phyloP scores from a whole-genome alignment of 2,329 filamentous ascomycete species.

The Raffaelea albimanens region DNA sequence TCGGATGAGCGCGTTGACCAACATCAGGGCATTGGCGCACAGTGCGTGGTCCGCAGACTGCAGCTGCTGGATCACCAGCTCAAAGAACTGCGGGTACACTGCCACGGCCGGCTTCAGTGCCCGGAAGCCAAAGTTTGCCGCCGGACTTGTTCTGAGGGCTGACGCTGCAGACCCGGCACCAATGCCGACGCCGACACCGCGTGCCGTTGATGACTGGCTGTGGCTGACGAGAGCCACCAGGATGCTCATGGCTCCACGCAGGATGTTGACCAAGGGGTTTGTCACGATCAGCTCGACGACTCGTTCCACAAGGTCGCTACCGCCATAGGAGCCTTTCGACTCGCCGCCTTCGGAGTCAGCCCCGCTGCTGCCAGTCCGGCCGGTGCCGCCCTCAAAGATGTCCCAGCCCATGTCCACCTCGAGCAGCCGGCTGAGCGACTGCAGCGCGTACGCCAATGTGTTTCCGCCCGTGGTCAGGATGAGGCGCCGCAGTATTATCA shows the following conservation, averaged over 20 bases:
- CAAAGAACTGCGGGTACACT: constrained; percentile 86
- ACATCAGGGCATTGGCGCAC: constrained; percentile 87
- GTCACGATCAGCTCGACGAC: constrained; percentile 90
- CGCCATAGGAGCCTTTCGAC: too few relatives aligned
- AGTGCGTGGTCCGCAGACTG: constrained; percentile 91
- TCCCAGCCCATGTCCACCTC: constrained; percentile 99
- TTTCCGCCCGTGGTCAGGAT: constrained; percentile 84
- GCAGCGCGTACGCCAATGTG: constrained; percentile 88
- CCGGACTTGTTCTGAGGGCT: constrained; percentile 22
- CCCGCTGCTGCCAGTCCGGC: constrained; percentile 15
- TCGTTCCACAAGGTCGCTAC: constrained; percentile 58
- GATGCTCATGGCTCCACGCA: constrained; percentile 93
- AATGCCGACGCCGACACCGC: constrained; percentile 12
- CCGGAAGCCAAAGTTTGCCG: constrained; percentile 73
- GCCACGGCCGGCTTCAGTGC: constrained; percentile 87
- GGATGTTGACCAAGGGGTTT: constrained; percentile 93
- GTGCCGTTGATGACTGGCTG: constrained; percentile 52
- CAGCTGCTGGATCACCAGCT: constrained; percentile 83
- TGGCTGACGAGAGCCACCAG: constrained; percentile 87
- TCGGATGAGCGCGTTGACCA: constrained; percentile 90
- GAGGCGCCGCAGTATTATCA: constrained; percentile 70
- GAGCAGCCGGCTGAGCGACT: constrained; percentile 75
- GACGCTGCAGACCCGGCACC: constrained; percentile 6
- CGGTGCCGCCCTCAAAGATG: constrained; percentile 55
- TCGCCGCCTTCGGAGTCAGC: too few relatives aligned